A percentile compares a stretch with the other conserved stretches of the same genome.
These are phyloP conservation scores for Citrullus colocynthis DNA, from an alignment of 306 rosid species.

Conservation along the genomic window DNA sequence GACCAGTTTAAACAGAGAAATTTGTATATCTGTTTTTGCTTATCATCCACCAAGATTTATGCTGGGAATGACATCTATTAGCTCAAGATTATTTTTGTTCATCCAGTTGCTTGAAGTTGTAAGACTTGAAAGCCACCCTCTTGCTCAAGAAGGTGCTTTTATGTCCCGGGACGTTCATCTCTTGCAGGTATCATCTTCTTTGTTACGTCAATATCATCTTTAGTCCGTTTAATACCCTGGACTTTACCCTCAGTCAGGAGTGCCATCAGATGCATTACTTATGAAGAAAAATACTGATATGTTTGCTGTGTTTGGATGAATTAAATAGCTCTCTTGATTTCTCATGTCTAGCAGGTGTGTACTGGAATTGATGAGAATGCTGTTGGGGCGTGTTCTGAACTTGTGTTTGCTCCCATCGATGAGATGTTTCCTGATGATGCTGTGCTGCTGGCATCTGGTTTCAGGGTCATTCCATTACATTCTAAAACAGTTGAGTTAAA, in stretches of 20 bases:
- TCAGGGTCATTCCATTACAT: constrained; percentile 82
- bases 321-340: background rate
- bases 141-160: constrained; percentile 78
- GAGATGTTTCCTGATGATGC: constrained; percentile 88
- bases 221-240: background rate
- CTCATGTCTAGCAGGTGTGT: constrained; percentile 38
- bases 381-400: constrained; percentile 75
- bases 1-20: background rate
- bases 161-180: constrained; percentile 87
- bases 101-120: constrained; percentile 81
- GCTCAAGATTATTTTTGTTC: background rate
- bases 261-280: background rate
- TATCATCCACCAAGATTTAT: background rate
- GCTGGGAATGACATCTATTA: background rate
- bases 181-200: constrained; percentile 49
- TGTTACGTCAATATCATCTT: background rate
- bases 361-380: constrained; percentile 73
- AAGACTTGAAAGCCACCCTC: constrained; percentile 87
- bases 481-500: constrained; percentile 77
- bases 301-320: background rate
- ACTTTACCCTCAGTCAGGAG: background rate
- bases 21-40: background rate
- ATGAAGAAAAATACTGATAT: background rate
- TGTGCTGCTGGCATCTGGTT: constrained; percentile 83
- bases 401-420: constrained; percentile 80